Conservation (phyloP, 768 basidiomycete genomes). For the Lentinula boryana region DNA sequence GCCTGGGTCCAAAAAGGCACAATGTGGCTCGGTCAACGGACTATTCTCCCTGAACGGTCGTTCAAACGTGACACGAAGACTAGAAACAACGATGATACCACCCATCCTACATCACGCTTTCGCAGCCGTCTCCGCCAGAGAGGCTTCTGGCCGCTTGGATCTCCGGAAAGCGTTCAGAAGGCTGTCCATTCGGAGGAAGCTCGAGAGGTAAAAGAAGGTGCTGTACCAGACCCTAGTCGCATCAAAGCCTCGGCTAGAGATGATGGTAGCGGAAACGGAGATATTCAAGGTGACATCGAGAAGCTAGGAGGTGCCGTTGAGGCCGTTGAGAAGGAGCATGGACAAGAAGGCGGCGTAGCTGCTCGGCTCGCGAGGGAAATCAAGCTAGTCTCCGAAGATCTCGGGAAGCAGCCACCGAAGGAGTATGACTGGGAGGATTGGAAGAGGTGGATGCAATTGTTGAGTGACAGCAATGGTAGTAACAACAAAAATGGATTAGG, state of each 20-base stretch:
- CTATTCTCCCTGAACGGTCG: constrained; percentile 20
- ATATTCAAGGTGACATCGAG: constrained; percentile 20
- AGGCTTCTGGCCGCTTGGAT: constrained; percentile 2
- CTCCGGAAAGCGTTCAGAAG: not conserved
- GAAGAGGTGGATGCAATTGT: constrained; percentile 24
- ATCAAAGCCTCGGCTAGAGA: not conserved
- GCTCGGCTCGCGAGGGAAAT: constrained; percentile 25
- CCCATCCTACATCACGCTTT: not conserved
- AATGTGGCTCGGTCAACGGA: constrained; percentile 21
- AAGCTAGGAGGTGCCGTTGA: constrained; percentile 29
- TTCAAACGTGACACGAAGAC: not conserved
- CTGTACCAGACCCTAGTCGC: not conserved
- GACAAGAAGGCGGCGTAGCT: constrained; percentile 19
- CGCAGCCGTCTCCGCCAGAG: not conserved
- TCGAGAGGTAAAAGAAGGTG: constrained; percentile 5
- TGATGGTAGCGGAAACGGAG: not conserved
- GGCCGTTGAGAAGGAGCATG: constrained; percentile 19
- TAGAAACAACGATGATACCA: not conserved
- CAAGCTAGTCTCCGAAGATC: constrained; percentile 22
- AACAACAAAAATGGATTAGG: not conserved
- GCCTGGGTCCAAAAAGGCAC: constrained; percentile 26
- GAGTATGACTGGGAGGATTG: constrained; percentile 33
- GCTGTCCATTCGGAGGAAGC: not conserved
- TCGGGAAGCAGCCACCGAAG: constrained; percentile 17
- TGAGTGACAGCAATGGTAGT: constrained; percentile 14